These are phyloP conservation scores for Mycena floridula DNA, from an alignment of 768 basidiomycete genomes.

Conservation along the genomic window DNA sequence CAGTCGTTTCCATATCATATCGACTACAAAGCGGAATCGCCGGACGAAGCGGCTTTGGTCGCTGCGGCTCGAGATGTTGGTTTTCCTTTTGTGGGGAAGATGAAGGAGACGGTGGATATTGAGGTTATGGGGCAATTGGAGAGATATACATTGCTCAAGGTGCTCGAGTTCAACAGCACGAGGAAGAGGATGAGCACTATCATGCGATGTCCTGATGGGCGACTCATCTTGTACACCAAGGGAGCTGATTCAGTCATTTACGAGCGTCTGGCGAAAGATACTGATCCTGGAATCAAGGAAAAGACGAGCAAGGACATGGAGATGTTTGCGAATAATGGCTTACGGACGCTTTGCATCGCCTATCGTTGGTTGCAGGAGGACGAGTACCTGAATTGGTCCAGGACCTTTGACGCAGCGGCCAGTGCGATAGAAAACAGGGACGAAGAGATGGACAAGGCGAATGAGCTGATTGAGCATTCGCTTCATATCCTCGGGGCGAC, in stretches of 20 bases:
- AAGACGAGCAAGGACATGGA: slow-evolving; percentile 87
- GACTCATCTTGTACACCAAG: slow-evolving; percentile 84
- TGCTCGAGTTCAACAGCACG: slow-evolving; percentile 91
- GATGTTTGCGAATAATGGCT: slow-evolving; percentile 84
- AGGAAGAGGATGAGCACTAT: slow-evolving; percentile 95
- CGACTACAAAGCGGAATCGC: slow-evolving; percentile 94
- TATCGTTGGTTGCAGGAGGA: slow-evolving; percentile 74
- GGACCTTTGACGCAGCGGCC: slow-evolving; percentile 77
- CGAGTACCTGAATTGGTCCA: slow-evolving; percentile 78
- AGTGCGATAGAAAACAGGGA: slow-evolving; percentile 76
- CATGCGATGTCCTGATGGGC: slow-evolving; percentile 78
- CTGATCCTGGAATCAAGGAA: slow-evolving; percentile 68
- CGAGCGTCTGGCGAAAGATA: slow-evolving; percentile 70
- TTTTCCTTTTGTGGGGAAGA: slow-evolving; percentile 80
- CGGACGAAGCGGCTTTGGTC: slow-evolving; percentile 93
- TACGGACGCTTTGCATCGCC: slow-evolving; percentile 88
- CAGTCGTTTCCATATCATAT: slow-evolving; percentile 53
- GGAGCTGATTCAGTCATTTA: slow-evolving; percentile 98
- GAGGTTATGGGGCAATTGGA: slow-evolving; percentile 89
- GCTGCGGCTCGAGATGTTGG: slow-evolving; percentile 89
- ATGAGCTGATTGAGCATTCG: slow-evolving; percentile 76
- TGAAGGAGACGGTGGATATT: slow-evolving; percentile 74
- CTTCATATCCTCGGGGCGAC: slow-evolving; percentile 89
- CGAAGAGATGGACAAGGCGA: slow-evolving; percentile 87
- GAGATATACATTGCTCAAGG: slow-evolving; percentile 69